These are phyloP conservation scores for Wickerhamomyces xylosicus DNA, from an alignment of 805 yeast species.

Conservation along the genomic window DNA sequence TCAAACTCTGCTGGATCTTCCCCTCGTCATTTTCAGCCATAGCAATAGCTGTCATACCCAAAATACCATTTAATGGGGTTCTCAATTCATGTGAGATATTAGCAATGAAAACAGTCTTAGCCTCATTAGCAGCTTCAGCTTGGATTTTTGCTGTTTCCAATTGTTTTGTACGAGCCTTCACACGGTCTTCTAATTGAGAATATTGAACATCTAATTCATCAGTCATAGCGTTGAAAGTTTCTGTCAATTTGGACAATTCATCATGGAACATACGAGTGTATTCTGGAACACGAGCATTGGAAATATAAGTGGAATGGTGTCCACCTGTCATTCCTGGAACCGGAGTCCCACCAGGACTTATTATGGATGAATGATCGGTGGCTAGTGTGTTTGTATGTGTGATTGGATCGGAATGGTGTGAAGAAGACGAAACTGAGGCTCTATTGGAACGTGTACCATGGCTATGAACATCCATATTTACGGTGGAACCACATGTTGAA, in stretches of 20 bases:
- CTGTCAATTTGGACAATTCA: slow-evolving; percentile 81
- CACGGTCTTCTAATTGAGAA: slow-evolving; percentile 78
- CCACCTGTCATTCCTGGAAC: no score
- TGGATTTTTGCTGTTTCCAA: slow-evolving; percentile 79
- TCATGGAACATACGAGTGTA: slow-evolving; percentile 52
- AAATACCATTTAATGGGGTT: slow-evolving; percentile 91
- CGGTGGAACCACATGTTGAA: no score
- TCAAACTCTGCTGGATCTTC: slow-evolving; percentile 64
- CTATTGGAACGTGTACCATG: slow-evolving; percentile 1
- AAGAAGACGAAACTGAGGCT: slow-evolving; percentile 3
- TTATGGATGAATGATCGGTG: neutral
- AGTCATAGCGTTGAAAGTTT: slow-evolving; percentile 86
- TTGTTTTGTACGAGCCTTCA: slow-evolving; percentile 75
- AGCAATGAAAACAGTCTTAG: slow-evolving; percentile 89
- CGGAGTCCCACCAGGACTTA: slow-evolving; percentile 2
- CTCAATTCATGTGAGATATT: slow-evolving; percentile 90
- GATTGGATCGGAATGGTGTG: slow-evolving; percentile 1
- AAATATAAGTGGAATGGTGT: slow-evolving; percentile 23
- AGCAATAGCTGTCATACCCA: slow-evolving; percentile 92
- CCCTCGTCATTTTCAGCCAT: slow-evolving; percentile 71
- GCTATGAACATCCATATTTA: neutral
- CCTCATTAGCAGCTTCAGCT: slow-evolving; percentile 94
- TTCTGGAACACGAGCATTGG: slow-evolving; percentile 33
- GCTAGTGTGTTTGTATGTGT: slow-evolving; percentile 1
- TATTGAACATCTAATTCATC: slow-evolving; percentile 81